Percentiles rank a stretch among this genome's conserved stretches.
phyloP scores from a whole-genome alignment of 371 early-diverging fungal genomes.

The Rhizomucor pusillus region DNA sequence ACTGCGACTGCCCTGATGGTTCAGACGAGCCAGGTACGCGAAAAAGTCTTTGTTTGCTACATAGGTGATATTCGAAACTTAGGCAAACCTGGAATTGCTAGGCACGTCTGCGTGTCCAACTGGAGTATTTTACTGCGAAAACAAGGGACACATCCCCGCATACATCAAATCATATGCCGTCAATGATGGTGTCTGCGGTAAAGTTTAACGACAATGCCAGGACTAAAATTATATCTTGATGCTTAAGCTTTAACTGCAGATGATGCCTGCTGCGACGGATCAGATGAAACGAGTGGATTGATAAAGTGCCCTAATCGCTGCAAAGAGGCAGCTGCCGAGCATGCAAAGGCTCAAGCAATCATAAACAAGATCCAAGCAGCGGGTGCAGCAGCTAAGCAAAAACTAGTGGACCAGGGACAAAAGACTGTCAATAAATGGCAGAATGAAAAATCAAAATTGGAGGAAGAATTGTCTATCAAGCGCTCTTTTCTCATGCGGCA shows the following conservation, averaged over 20 bases:
- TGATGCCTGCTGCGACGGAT: constrained; percentile 92
- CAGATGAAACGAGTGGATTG: constrained; percentile 72
- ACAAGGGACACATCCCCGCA: constrained; percentile 72
- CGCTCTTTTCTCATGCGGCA: constrained; percentile 24
- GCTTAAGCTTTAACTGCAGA: constrained; percentile 40
- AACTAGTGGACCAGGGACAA: constrained; percentile 28
- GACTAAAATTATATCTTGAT: too few species aligned
- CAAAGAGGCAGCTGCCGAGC: constrained; percentile 49
- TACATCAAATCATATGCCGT: constrained; percentile 72
- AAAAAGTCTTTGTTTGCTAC: not conserved
- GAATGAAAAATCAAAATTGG: constrained; percentile 29
- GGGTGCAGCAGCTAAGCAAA: constrained; percentile 29
- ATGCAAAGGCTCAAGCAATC: constrained; percentile 37
- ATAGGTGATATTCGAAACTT: not conserved
- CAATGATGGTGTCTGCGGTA: constrained; percentile 93
- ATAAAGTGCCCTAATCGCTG: constrained; percentile 76
- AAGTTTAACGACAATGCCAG: constrained; percentile 3
- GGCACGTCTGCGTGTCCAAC: constrained; percentile 91
- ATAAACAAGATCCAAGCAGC: constrained; percentile 23
- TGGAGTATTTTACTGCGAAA: constrained; percentile 77
- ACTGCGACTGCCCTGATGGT: constrained; percentile 94
- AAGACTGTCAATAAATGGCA: constrained; percentile 37
- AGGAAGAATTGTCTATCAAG: constrained; percentile 30
- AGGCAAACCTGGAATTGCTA: constrained; percentile 13
- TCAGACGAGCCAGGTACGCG: constrained; percentile 89